phyloP scores from a whole-genome alignment of 164 flowering plant genomes.

The Umbilicus rupestris region DNA sequence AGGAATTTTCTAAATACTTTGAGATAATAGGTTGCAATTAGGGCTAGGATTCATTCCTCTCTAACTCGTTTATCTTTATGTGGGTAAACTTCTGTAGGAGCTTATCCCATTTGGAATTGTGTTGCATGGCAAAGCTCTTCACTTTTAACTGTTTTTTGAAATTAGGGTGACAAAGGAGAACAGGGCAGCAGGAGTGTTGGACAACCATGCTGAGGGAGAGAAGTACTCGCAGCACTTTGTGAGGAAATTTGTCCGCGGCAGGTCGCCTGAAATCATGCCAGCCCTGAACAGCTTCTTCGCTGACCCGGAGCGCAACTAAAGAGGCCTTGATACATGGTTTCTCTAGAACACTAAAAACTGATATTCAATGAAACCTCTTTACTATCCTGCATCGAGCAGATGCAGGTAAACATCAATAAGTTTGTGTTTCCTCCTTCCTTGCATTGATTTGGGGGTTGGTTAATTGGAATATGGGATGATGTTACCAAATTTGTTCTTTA shows the following conservation, averaged over 20 bases:
- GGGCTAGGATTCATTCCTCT: too few species aligned
- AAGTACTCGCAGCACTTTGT: slow-evolving; percentile 20
- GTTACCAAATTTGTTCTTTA: too few species aligned
- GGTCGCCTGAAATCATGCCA: slow-evolving; percentile 28
- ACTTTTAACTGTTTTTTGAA: slow-evolving; percentile 1
- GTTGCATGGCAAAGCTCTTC: too few species aligned
- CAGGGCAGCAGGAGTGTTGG: slow-evolving; percentile 32
- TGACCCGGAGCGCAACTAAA: slow-evolving; percentile 17
- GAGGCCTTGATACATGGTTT: background rate
- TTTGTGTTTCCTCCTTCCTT: background rate
- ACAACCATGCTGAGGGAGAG: slow-evolving; percentile 29
- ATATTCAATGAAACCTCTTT: background rate
- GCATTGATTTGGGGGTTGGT: too few species aligned
- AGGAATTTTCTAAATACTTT: too few species aligned
- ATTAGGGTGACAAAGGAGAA: slow-evolving; percentile 29
- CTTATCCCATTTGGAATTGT: too few species aligned
- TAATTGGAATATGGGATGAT: too few species aligned
- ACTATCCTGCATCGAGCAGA: background rate
- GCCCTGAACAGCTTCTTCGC: slow-evolving; percentile 28
- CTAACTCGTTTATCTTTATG: too few species aligned
- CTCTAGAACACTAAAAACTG: background rate
- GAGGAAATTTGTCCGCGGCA: slow-evolving; percentile 26
- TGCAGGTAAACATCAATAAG: background rate
- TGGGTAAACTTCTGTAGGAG: too few species aligned
- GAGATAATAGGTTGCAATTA: too few species aligned